Evolutionary conservation across 768 basidiomycete species (phyloP).

Genomic region (Boletus reticuloceps): DNA sequence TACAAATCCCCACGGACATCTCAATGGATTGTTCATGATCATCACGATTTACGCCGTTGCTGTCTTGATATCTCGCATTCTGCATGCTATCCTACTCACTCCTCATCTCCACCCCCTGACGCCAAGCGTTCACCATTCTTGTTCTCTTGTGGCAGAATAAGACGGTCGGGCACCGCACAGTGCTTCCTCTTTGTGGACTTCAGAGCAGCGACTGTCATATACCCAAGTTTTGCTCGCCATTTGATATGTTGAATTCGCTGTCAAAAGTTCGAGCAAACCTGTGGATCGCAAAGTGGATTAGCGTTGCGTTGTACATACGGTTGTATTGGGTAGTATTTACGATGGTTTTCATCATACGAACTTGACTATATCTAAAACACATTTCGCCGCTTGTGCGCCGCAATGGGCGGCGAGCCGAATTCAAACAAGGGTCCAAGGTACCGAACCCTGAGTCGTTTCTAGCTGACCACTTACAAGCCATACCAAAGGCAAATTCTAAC

Average conservation of each 20-base stretch:
- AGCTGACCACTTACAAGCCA: too few relatives aligned
- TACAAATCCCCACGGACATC: conserved; percentile 7
- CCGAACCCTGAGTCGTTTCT: too few relatives aligned
- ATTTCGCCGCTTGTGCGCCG: neutral
- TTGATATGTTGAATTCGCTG: conserved; percentile 3
- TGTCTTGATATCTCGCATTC: conserved; percentile 26
- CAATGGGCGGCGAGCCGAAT: too few relatives aligned
- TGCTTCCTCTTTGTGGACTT: conserved; percentile 1
- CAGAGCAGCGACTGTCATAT: conserved; percentile 11
- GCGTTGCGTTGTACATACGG: neutral
- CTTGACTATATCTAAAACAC: neutral
- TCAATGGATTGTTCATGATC: conserved; percentile 9
- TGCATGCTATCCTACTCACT: conserved; percentile 19
- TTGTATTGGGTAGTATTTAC: neutral
- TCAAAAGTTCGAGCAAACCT: neutral
- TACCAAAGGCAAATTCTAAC: neutral
- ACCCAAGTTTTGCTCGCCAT: conserved; percentile 11
- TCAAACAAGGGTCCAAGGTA: neutral
- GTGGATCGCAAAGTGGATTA: neutral
- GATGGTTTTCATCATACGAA: too few relatives aligned
- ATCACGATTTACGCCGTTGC: conserved; percentile 25
- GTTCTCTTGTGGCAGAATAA: conserved; percentile 7
- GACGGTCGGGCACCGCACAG: conserved; percentile 3
- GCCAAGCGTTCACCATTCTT: conserved; percentile 3
- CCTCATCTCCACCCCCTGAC: neutral